Evolutionary conservation across 371 early-diverging fungal genomes (phyloP).

Genomic region (Mucor indicus): DNA sequence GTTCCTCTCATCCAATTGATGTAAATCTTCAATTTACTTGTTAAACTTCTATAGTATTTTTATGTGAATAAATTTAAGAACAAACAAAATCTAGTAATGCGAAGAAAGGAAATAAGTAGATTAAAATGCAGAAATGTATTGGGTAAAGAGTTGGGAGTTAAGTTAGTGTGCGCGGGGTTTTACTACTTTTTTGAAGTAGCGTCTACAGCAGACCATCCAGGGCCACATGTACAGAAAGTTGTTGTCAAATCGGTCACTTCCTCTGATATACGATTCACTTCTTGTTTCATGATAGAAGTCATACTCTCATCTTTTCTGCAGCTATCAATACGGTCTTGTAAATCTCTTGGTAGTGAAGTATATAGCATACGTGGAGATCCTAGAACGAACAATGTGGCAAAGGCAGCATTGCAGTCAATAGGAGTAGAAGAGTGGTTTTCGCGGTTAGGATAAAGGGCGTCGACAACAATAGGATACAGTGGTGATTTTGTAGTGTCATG

Average conservation of each 20-base stretch:
- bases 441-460: constrained; percentile 33
- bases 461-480: constrained; percentile 40
- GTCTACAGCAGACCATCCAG: constrained; percentile 13
- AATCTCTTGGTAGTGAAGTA: constrained; percentile 24
- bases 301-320: constrained; percentile 19
- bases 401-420: constrained; percentile 25
- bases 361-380: constrained; percentile 31
- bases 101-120: too few relatives aligned
- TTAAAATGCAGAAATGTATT: too few relatives aligned
- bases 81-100: too few relatives aligned
- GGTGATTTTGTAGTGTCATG: constrained; percentile 42
- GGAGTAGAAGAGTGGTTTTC: constrained; percentile 15
- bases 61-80: too few relatives aligned
- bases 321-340: constrained; percentile 20
- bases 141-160: too few relatives aligned
- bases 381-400: constrained; percentile 29
- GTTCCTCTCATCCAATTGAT: constrained; percentile 76
- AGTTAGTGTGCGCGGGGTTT: constrained; percentile 3
- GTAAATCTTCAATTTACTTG: constrained; percentile 61
- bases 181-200: background rate
- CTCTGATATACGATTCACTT: constrained; percentile 26
- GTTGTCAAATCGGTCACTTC: constrained; percentile 26
- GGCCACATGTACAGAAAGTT: constrained; percentile 27
- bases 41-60: too few relatives aligned
- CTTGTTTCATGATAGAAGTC: constrained; percentile 19